These are phyloP conservation scores for Sporobolomyces pararoseus DNA, from an alignment of 768 basidiomycete genomes.

Conservation along the genomic window DNA sequence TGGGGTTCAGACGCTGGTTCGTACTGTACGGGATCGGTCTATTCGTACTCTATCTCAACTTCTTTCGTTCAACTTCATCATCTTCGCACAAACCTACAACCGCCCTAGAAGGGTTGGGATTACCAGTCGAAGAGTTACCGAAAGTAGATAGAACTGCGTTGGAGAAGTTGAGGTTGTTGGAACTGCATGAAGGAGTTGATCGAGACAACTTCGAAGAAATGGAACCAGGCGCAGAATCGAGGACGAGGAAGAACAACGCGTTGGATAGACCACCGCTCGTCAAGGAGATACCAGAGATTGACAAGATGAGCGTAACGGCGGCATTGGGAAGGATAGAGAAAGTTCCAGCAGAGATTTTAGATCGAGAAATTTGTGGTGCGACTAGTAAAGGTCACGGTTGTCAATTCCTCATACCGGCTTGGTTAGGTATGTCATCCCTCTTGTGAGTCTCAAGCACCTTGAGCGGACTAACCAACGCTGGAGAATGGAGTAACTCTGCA, in stretches of 20 bases:
- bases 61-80: neutral
- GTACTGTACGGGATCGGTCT: neutral
- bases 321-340: neutral
- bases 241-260: neutral
- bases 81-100: neutral
- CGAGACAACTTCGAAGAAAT: neutral
- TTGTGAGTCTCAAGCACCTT: too few relatives aligned
- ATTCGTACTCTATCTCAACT: neutral
- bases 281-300: slow-evolving; percentile 29
- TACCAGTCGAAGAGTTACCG: slow-evolving; percentile 5
- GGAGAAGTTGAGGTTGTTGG: slow-evolving; percentile 43
- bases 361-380: slow-evolving; percentile 27
- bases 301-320: slow-evolving; percentile 9
- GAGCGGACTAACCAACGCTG: neutral
- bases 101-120: neutral
- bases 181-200: slow-evolving; percentile 36
- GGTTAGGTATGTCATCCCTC: slow-evolving; percentile 25
- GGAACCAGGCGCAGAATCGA: too few relatives aligned
- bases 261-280: slow-evolving; percentile 34
- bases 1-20: neutral
- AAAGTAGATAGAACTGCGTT: slow-evolving; percentile 37
- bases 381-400: slow-evolving; percentile 3
- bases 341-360: slow-evolving; percentile 32
- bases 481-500: neutral
- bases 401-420: slow-evolving; percentile 30